Evolutionary conservation across 495 filamentous ascomycete genomes (phyloP).

Genomic region (Rhypophila decipiens): DNA sequence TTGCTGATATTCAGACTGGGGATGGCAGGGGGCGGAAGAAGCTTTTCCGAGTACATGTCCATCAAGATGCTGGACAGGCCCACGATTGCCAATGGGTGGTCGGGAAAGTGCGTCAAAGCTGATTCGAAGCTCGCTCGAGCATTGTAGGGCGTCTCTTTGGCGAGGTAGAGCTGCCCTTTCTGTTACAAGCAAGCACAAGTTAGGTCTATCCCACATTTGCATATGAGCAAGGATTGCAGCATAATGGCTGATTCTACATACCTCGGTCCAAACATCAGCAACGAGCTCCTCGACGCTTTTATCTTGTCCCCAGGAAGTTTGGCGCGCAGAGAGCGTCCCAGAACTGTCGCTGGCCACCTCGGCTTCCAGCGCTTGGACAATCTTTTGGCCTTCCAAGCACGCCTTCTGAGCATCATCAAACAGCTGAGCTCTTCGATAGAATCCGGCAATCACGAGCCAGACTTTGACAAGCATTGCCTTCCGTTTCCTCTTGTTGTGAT

Average conservation of each 20-base stretch:
- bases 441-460: slow-evolving; percentile 81
- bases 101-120: slow-evolving; percentile 63
- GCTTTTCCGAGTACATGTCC: slow-evolving; percentile 69
- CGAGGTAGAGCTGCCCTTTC: slow-evolving; percentile 62
- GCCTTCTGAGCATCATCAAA: slow-evolving; percentile 72
- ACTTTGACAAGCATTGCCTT: slow-evolving; percentile 63
- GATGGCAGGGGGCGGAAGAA: slow-evolving; percentile 41
- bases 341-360: slow-evolving; percentile 48
- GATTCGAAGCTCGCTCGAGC: slow-evolving; percentile 72
- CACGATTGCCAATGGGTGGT: slow-evolving; percentile 77
- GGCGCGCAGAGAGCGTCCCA: slow-evolving; percentile 41
- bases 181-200: slow-evolving; percentile 27
- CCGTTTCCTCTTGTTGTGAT: slow-evolving; percentile 50
- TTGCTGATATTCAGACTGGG: slow-evolving; percentile 21
- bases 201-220: slow-evolving; percentile 16
- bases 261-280: slow-evolving; percentile 73
- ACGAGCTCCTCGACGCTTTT: slow-evolving; percentile 74
- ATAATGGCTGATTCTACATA: slow-evolving; percentile 39
- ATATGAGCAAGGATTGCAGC: neutral
- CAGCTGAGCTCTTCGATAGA: slow-evolving; percentile 78
- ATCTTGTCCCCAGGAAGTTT: slow-evolving; percentile 64
- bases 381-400: slow-evolving; percentile 70
- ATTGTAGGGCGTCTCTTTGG: slow-evolving; percentile 54
- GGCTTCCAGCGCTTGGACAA: slow-evolving; percentile 50
- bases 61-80: slow-evolving; percentile 77